Evolutionary conservation across 148 eudicot genomes (phyloP).

Genomic region (Salicornia ramosissima): DNA sequence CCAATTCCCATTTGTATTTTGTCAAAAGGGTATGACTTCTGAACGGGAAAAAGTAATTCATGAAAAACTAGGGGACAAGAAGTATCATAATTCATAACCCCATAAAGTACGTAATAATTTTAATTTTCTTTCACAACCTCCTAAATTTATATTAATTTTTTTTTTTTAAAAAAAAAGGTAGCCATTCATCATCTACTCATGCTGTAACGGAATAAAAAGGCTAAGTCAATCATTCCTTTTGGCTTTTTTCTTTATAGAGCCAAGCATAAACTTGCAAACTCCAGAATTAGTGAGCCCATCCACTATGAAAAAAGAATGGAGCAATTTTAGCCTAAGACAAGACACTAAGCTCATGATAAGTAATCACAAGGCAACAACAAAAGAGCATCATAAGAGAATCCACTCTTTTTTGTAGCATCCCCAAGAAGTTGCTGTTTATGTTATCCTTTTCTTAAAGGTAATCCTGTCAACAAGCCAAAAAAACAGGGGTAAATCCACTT

Average conservation of each 20-base stretch:
- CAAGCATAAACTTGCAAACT: conserved; percentile 16
- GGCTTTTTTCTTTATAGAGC: conserved; percentile 21
- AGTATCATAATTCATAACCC: conserved; percentile 12
- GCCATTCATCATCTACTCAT: conserved; percentile 15
- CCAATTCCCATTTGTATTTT: no score
- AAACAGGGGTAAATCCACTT: no score
- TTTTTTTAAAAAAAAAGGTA: background rate
- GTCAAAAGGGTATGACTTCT: conserved; percentile 18
- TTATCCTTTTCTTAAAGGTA: background rate
- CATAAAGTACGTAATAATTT: conserved; percentile 14
- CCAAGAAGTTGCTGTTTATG: background rate
- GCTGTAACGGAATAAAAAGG: conserved; percentile 6
- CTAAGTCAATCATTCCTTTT: conserved; percentile 17
- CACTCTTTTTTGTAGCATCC: background rate
- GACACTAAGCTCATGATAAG: background rate
- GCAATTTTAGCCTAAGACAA: background rate
- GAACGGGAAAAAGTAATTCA: conserved; percentile 11
- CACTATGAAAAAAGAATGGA: conserved; percentile 12
- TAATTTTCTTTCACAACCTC: background rate
- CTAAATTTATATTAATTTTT: no score
- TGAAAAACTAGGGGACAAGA: conserved; percentile 9
- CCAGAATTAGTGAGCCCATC: conserved; percentile 25
- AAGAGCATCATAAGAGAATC: background rate
- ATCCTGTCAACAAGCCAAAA: background rate
- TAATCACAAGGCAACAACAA: conserved; percentile 1